Base-by-base conservation (phyloP, 306 rosid species). In the Carpinus fangiana region DNA sequence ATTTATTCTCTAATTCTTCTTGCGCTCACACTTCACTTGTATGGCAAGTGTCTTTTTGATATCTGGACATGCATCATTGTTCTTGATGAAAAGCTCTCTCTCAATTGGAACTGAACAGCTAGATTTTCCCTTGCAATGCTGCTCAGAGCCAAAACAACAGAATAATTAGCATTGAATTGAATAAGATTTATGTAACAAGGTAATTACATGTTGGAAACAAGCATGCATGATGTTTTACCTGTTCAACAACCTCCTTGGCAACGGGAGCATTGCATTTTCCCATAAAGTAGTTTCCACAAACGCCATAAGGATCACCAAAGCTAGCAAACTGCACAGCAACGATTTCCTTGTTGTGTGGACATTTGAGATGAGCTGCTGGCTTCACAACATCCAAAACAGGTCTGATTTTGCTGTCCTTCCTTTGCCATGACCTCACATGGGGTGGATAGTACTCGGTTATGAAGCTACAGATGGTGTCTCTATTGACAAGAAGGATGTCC, bases 401-500 rank as follows among this genome's bases (percentile, higher is more conserved):
- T 4, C 38, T 72, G 77, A 91, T 47, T 5, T 69, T 46, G 14
- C 81, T 89, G 2, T 73, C 69, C 66, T 79, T 86, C 53, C 84
- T 82, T 10, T 74, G 91, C 84, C 89, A 95, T 10, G 90, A 82
- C 21, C 81, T 84, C 6, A 95, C 97, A 12, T 83, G 79, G 8
- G 97, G 84, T 1, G 97, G 98, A 8, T 88, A 74, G 12, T 12
- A 26, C 65, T 89, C 91, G 1, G 80, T 10, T 13, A 93, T 12
- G 41, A 21, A 5, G 65, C 96, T 88, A 78, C 98, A 96, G 12
- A 93, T 82, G 20, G 93, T 89, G 41, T 96, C 94, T 83, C 99
- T 89, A 68, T 91, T 73, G 12, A 91, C 93, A 0, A 72, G 72
- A 1, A 83, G 0, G 36, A 96, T 90, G 83, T 96, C 96, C 2